These are phyloP conservation scores for Populus euphratica DNA, from an alignment of 345 rosid species.

Conservation along the genomic window DNA sequence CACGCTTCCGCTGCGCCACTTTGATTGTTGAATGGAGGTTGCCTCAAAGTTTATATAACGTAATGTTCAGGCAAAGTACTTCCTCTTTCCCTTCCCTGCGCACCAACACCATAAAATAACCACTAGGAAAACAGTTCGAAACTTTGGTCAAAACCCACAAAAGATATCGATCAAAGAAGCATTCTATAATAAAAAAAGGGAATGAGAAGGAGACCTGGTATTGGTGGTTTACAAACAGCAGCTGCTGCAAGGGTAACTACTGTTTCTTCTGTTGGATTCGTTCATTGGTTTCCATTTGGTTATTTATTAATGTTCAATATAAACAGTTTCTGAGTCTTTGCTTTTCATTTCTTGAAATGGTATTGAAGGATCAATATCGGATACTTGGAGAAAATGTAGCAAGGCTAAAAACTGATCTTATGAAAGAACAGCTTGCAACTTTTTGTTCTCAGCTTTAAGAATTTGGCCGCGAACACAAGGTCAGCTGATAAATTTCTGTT, in stretches of 20 bases:
- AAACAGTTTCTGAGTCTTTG: neutral
- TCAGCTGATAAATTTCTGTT: constrained; percentile 14
- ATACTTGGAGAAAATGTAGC: constrained; percentile 87
- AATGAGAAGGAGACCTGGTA: constrained; percentile 88
- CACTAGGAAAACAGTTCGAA: neutral
- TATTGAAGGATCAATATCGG: constrained; percentile 69
- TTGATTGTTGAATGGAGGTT: neutral
- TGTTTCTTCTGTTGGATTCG: neutral
- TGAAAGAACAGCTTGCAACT: constrained; percentile 95
- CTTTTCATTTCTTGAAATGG: neutral
- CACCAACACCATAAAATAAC: neutral
- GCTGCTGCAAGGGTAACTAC: constrained; percentile 70
- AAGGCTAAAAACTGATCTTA: constrained; percentile 74
- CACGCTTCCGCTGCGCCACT: constrained; percentile 47
- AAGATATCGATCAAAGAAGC: neutral
- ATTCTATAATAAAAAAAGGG: neutral
- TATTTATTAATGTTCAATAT: neutral
- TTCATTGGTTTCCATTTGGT: neutral
- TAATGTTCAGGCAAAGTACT: too few species aligned
- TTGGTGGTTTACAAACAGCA: constrained; percentile 77
- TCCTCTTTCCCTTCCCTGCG: too few species aligned
- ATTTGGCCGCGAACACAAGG: constrained; percentile 94
- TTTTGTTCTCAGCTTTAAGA: constrained; percentile 86
- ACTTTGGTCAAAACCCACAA: neutral
- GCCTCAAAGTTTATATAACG: accelerated